phyloP scores from a whole-genome alignment of 208 protist species.

The Crithidia bombi region DNA sequence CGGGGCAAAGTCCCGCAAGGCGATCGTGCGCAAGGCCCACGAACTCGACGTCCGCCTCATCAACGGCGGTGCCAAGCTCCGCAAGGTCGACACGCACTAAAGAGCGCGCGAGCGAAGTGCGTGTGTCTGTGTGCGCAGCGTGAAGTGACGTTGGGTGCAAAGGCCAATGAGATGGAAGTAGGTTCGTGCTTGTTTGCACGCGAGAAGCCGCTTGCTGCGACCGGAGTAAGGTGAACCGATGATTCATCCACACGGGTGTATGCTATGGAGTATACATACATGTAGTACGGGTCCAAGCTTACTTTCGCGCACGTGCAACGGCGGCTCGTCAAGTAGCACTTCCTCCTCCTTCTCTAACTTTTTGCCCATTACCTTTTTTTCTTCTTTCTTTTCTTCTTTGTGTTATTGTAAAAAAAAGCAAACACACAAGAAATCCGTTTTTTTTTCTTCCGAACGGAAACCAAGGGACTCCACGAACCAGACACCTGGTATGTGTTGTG shows the following conservation, averaged over 20 bases:
- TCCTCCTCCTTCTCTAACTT: background rate
- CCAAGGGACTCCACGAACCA: too few species aligned
- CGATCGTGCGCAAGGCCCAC: conserved; percentile 97
- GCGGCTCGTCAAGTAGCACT: too few species aligned
- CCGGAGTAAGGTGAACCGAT: background rate
- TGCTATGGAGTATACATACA: too few species aligned
- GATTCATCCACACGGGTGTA: too few species aligned
- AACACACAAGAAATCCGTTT: conserved; percentile 16
- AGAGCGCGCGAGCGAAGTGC: background rate
- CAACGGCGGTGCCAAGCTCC: conserved; percentile 95
- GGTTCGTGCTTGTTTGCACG: background rate
- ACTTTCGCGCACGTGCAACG: too few species aligned
- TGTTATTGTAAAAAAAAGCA: conserved; percentile 25
- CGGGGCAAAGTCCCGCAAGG: conserved; percentile 95
- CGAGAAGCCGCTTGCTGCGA: background rate
- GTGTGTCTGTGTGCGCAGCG: background rate
- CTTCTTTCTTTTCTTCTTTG: conserved; percentile 24
- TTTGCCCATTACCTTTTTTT: conserved; percentile 7
- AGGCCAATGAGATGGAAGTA: background rate
- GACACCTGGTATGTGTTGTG: too few species aligned
- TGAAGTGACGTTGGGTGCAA: conserved; percentile 11
- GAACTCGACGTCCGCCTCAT: conserved; percentile 99
- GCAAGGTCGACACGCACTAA: conserved; percentile 84
- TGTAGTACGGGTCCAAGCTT: too few species aligned
- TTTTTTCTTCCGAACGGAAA: background rate